Evolutionary conservation across 352 stramenopile genomes (phyloP), one percentile per base, ranked within the genome.

Genomic region (Nannochloropsis limnetica): DNA sequence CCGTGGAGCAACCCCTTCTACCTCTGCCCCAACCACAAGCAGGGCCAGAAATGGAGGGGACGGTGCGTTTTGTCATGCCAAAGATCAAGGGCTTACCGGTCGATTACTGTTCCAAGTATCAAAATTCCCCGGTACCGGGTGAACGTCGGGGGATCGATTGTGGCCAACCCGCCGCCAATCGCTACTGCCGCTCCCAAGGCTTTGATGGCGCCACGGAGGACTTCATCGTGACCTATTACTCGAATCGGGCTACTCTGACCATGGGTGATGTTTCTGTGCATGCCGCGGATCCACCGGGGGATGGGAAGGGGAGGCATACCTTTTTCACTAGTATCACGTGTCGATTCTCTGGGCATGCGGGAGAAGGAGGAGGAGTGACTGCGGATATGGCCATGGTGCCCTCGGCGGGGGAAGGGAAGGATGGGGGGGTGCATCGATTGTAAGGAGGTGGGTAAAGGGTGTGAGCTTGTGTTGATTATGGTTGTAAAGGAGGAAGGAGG

Each of bases 171-270:
- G 61, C 61, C n/a, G 61, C 61, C 11, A 31, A 8, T 22, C 61
- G 25, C 3, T 74, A 25, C 25, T 74, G 61, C 61, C 61, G 61
- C 61, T 25, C n/a, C 11, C 61, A 74, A 29, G 61, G 61, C 61
- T 31, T 28, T 25, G 61, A 74, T 11, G 61, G 25, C 3, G 15
- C 61, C 11, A 74, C 25, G 3, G 37, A 14, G 8, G 61, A 74
- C n/a, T 74, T 23, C 61, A 29, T 74, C n/a, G 61, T 74, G 61
- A 74, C 61, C 5, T 74, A 74, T 20, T 74, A 74, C 61, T 74
- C 61, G 61, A 74, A 29, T 27, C 61, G 25, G 61, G 61, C 61
- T 29, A 74, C 61, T 15, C 15, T 25, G 9, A 74, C 61, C n/a
- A 25, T 74, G n/a, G 61, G 11, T 1, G 61, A 74, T 74, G 61